Evolutionary conservation across 2,329 filamentous ascomycete species (phyloP), one percentile per base, ranked within the genome.

Genomic region (Botrytis galanthina): DNA sequence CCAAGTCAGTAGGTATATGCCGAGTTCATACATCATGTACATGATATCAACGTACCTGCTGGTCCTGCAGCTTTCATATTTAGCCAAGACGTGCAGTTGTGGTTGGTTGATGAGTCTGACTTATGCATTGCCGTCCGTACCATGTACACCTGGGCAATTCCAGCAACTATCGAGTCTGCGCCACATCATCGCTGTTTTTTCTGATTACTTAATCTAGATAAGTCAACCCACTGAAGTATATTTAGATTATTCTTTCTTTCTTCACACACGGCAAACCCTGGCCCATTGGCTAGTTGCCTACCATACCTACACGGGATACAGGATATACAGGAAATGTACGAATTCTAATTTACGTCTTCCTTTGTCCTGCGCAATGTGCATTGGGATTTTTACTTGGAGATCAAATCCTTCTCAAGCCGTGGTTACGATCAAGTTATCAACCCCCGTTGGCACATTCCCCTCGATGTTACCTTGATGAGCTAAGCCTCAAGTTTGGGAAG

Each of bases 61-160:
- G 46, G 46, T 54, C 46, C 64, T 68, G 32, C 64, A 68, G 46
- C 64, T 54, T 68, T 67, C 64, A 68, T 68, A 54, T 68, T 51
- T 54, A 57, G 64, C 4, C 9, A 42, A 68, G 8, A 42, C 10
- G 14, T 22, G 7, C 64, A 16, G 14, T 14, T 39, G 22, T 51
- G 64, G 22, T 67, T 67, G 64, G 46, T 35, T 54, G 64, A 48
- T 12, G 22, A 26, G 42, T 22, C 29, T 35, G 29, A 26, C 62
- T 48, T 35, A 48, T 67, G 35, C 46, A 67, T 67, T 35, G 14
- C 46, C 32, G 46, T 67, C 46, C 32, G 64, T 67, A 48, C 46
- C 32, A 39, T 67, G 22, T 35, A 39, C 18, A n/a, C n/a, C n/a
- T n/a, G n/a, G n/a, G n/a, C n/a, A 14, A 67, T 54, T 39, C 26